Evolutionary conservation across 768 basidiomycete species (phyloP), one percentile per base, ranked within the genome.

Genomic region (Tulasnella sp.): DNA sequence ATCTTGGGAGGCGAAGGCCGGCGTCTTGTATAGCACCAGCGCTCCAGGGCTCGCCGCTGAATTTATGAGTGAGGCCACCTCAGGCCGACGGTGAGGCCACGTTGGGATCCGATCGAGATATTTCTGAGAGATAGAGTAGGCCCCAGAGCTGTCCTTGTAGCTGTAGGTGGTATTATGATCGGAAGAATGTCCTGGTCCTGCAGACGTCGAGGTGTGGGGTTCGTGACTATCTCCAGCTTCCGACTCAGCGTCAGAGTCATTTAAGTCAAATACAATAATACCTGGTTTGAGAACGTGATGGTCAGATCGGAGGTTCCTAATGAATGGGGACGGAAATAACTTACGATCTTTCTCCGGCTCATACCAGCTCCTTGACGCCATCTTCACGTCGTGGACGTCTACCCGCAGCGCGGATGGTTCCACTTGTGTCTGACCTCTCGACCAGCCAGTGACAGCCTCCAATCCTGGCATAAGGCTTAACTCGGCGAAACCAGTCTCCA

Each of bases 281-380:
- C 83, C 84, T 84, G 67, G 8, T n/a, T 8, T 54, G 43, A 49
- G 10, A 26, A n/a, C n/a, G n/a, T n/a, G n/a, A n/a, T n/a, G n/a
- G n/a, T n/a, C n/a, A n/a, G n/a, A n/a, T n/a, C n/a, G n/a, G n/a
- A n/a, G n/a, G n/a, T n/a, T n/a, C n/a, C n/a, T n/a, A n/a, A n/a
- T n/a, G n/a, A n/a, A n/a, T n/a, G n/a, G 34, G 29, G 23, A 51
- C 4, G 53, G 30, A 21, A 48, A 66, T 3, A 29, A 76, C 82
- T 65, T 70, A 88, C 86, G 73, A 67, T 85, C 79, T 64, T 78
- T 82, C 66, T 85, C 85, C 3, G 80, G 76, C 67, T 84, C 84
- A 66, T 82, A 85, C 82, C 82, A 85, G 29, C 81, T 79, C 8
- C 75, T 75, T 8, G 68, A 65, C 62, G 80, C 81, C 86, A 88